Base-by-base conservation (phyloP, 2,329 filamentous ascomycete species). In the Amylocarpus encephaloides region DNA sequence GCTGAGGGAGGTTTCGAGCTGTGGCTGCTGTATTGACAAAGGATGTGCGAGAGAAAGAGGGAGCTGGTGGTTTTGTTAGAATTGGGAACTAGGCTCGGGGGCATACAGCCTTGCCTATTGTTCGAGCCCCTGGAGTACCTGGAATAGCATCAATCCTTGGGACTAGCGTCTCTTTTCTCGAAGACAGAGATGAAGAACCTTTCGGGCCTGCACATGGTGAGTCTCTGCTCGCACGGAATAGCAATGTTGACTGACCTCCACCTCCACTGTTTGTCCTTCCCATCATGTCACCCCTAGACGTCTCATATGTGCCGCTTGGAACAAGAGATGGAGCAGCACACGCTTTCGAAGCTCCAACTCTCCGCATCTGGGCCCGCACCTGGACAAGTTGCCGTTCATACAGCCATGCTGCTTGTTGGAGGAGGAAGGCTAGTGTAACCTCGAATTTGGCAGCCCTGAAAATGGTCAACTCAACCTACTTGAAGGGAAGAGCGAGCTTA, bases 341-440 rank as follows among this genome's bases (percentile, higher is more conserved):
- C 50, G 71, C 66, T 51, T 77, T 77, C 46, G 76, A 74, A 6
- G 76, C 77, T 2, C 78, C 81, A 39, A 84, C 81, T 64, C 85
- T 93, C 54, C 87, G 82, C 73, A 97, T 89, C 70, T 96, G 90
- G 16, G 87, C 90, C 58, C 88, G 82, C 43, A 97, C 88, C 66
- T 96, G 89, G 0, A 88, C 87, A 26, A 94, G 79, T 70, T 97
- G 89, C 46, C 88, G 79, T 66, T 97, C 91, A 64, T 93, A 95
- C 5, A 97, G 79, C 79, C 90, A 95, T 67, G 89, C 90, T 56
- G 90, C 90, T 69, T 98, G 90, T 66, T 95, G 88, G 13, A 96
- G 79, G 30, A 98, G 77, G 64, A 97, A 97, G 36, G 89, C 79
- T 51, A 94, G 81, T 22, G 88, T 85, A 16, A 96, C 92, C 55